Evolutionary conservation across 139 green algal species (phyloP).

Genomic region (Picochlorum sp.): DNA sequence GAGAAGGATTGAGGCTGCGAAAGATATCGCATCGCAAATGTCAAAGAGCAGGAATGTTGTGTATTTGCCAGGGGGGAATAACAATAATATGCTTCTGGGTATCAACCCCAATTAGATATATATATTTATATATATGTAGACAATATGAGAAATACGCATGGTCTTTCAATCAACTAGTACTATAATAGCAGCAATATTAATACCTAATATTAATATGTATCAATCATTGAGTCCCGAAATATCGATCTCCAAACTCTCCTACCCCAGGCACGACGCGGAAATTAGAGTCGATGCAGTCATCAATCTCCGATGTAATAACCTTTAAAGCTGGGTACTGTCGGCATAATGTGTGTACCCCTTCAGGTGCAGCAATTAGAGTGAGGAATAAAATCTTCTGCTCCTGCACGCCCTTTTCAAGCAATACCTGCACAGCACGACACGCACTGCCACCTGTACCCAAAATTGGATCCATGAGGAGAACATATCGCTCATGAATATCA

Average conservation of each 20-base stretch:
- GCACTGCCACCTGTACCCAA: slow-evolving; percentile 74
- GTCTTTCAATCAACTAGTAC: neutral
- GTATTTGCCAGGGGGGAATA: slow-evolving; percentile 75
- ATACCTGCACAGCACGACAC: slow-evolving; percentile 62
- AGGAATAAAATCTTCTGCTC: slow-evolving; percentile 87
- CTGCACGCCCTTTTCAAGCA: slow-evolving; percentile 76
- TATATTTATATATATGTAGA: no score
- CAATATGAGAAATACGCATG: neutral
- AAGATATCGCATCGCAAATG: slow-evolving; percentile 89
- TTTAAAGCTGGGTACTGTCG: slow-evolving; percentile 44
- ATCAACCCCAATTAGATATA: slow-evolving; percentile 37
- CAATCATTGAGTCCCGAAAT: slow-evolving; percentile 41
- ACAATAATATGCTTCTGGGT: slow-evolving; percentile 76
- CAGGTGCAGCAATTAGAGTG: slow-evolving; percentile 83
- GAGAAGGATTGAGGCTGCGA: slow-evolving; percentile 91
- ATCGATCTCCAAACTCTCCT: slow-evolving; percentile 65
- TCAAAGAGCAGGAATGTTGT: slow-evolving; percentile 82
- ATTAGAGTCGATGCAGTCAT: slow-evolving; percentile 61
- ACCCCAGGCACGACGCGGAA: slow-evolving; percentile 79
- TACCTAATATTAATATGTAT: neutral
- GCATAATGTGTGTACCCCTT: slow-evolving; percentile 77
- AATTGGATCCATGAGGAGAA: slow-evolving; percentile 92
- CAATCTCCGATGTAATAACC: slow-evolving; percentile 94
- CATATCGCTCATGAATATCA: slow-evolving; percentile 85
- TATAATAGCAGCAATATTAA: neutral